phyloP scores from a whole-genome alignment of 228 moss, liverwort and hornwort species.

The Sphagnum magellanicum region DNA sequence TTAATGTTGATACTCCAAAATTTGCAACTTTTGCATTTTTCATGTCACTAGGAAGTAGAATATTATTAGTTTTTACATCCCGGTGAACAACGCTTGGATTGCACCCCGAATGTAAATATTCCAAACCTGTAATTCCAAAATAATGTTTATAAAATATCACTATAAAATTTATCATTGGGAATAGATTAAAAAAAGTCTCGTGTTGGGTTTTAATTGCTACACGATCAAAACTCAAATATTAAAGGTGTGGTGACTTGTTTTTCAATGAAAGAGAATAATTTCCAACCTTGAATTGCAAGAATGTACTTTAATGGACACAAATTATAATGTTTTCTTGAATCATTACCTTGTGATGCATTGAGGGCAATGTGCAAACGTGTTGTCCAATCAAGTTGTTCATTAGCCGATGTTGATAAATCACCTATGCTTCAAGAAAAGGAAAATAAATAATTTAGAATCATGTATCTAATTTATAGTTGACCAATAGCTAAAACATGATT shows the following conservation, averaged over 20 bases:
- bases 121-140: conserved; percentile 18
- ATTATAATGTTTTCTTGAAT: too few species aligned
- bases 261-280: too few species aligned
- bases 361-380: conserved; percentile 11
- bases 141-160: not conserved
- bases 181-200: not conserved
- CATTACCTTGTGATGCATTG: conserved; percentile 13
- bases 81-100: conserved; percentile 26
- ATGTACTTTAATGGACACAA: too few species aligned
- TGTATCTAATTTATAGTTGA: too few species aligned
- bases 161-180: not conserved
- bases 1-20: conserved; percentile 23
- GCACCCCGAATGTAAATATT: conserved; percentile 26
- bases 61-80: conserved; percentile 22
- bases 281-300: too few species aligned
- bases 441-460: too few species aligned
- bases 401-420: not conserved
- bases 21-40: conserved; percentile 23
- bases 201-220: too few species aligned
- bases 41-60: conserved; percentile 20
- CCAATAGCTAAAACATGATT: too few species aligned
- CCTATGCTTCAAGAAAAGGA: too few species aligned
- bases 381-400: conserved; percentile 5
- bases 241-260: too few species aligned
- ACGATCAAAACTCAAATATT: too few species aligned